Percentiles rank a stretch among this genome's conserved stretches.
Evolutionary conservation across 331 rosid genomes (phyloP).

Genomic region (Saraca asoca): DNA sequence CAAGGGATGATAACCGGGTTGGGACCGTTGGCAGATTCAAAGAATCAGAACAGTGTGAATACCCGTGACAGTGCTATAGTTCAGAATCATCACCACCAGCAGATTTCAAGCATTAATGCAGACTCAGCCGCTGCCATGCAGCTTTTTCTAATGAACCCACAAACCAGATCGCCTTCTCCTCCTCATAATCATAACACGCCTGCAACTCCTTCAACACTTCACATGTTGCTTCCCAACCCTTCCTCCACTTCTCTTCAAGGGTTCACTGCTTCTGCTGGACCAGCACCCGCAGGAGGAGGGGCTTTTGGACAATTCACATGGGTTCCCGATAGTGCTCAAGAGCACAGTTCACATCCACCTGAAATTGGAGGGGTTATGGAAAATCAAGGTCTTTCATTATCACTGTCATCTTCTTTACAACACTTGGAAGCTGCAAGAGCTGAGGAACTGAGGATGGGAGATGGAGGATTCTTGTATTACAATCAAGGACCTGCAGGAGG

Average conservation of each 20-base stretch:
- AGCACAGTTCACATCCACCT: slow-evolving; percentile 1
- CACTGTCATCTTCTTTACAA: slow-evolving; percentile 68
- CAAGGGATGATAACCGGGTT: slow-evolving; percentile 43
- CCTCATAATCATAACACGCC: slow-evolving; percentile 21
- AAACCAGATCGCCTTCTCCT: slow-evolving; percentile 68
- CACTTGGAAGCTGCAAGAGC: slow-evolving; percentile 75
- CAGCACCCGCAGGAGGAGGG: slow-evolving; percentile 34
- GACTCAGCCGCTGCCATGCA: slow-evolving; percentile 99
- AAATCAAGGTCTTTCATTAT: slow-evolving; percentile 79
- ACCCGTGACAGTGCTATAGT: no score
- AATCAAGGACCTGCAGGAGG: slow-evolving; percentile 40
- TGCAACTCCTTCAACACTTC: slow-evolving; percentile 59
- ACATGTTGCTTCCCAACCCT: slow-evolving; percentile 85
- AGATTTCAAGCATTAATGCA: slow-evolving; percentile 69
- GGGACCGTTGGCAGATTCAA: slow-evolving; percentile 53
- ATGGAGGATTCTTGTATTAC: slow-evolving; percentile 52
- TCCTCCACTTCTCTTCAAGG: slow-evolving; percentile 53
- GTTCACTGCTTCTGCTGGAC: slow-evolving; percentile 19
- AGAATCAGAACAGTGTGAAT: slow-evolving; percentile 31
- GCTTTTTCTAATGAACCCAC: slow-evolving; percentile 88
- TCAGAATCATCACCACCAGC: slow-evolving; percentile 39
- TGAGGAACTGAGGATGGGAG: slow-evolving; percentile 71
- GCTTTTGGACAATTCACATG: slow-evolving; percentile 77
- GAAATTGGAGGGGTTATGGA: slow-evolving; percentile 52
- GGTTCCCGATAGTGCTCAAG: slow-evolving; percentile 47